A percentile compares a stretch with the other conserved stretches of the same genome.
Conservation (phyloP, 2,329 filamentous ascomycete genomes). For the Hypoxylon sp. region DNA sequence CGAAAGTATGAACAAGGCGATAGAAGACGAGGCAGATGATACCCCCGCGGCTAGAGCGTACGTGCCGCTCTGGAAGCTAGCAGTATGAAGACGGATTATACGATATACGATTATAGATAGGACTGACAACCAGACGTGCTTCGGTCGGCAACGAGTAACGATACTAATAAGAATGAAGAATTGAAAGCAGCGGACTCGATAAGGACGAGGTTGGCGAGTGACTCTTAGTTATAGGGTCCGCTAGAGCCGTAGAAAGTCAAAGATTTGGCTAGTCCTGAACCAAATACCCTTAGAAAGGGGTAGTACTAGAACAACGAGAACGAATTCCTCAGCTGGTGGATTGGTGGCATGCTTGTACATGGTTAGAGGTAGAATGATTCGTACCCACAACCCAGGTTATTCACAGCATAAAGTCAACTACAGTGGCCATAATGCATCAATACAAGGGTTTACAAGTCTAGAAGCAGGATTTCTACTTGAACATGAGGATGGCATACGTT, state of each 20-base stretch:
- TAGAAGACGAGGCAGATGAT: conserved; percentile 51
- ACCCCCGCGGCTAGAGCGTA: conserved; percentile 37
- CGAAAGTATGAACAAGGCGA: conserved; percentile 61
- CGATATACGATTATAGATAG: background rate
- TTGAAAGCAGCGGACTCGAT: background rate
- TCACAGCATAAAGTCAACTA: background rate
- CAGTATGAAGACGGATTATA: conserved; percentile 13
- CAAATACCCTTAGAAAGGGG: background rate
- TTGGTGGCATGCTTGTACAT: background rate
- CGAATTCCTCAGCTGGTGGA: background rate
- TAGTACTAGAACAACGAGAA: background rate
- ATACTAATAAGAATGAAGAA: background rate
- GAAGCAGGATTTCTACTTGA: too few species aligned
- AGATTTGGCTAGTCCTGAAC: background rate
- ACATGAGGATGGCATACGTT: background rate
- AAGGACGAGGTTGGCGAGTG: background rate
- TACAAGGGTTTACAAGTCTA: too few species aligned
- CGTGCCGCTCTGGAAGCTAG: conserved; percentile 50
- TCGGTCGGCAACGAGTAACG: background rate
- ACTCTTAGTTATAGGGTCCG: background rate
- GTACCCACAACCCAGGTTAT: background rate
- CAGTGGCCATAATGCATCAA: background rate
- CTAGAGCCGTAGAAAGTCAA: background rate
- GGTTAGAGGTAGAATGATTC: too few species aligned
- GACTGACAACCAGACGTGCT: background rate